Base-by-base conservation (phyloP, 441 rosid species). In the Adansonia rubrostipa region DNA sequence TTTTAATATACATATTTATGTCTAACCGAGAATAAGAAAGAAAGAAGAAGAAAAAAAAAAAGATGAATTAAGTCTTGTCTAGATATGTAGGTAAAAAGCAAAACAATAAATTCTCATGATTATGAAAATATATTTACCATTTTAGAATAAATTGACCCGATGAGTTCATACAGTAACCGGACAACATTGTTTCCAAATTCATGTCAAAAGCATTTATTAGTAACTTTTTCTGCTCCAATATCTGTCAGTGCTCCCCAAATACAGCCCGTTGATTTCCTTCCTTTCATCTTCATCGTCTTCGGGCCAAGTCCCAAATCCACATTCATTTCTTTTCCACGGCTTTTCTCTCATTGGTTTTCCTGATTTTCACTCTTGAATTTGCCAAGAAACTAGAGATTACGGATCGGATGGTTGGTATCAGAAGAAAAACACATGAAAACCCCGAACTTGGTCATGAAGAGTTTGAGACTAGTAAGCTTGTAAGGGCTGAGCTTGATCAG, bases 361-460 rank as follows among this genome's bases (percentile, higher is more conserved):
- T 76, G 71, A 42, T 82, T 53, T 50, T 78, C 33, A 3, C 54
- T 64, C 90, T 93, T 28, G 67, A 84, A 79, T 85, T 79, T 48
- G 97, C 99, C 17, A 88, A 92, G 77, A 84, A 73, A 65, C 78
- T 65, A 17, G 89, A 86, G 71, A 47, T 92, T 83, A 72, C 79
- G 74, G 87, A 90, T 72, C 93, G 95, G 95, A 89, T 91, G 95
- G 91, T 92, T 24, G 89, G 89, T 5, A 62, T 95, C n/a, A 85
- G 97, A 84, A 92, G 98, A 80, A 89, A 77, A 82, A 92, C 93
- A 68, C 97, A 95, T 69, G 94, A 91, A 86, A 87, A 91, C 48
- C 98, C 97, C 1, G 97, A 95, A 67, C 60, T 93, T 81, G 95
- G 97, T 64, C 93, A 75, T 77, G 88, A 91, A 84, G 99, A 93